These are phyloP conservation scores for Yarrowia alimentaria DNA, from an alignment of 805 yeast genomes.

Conservation along the genomic window DNA sequence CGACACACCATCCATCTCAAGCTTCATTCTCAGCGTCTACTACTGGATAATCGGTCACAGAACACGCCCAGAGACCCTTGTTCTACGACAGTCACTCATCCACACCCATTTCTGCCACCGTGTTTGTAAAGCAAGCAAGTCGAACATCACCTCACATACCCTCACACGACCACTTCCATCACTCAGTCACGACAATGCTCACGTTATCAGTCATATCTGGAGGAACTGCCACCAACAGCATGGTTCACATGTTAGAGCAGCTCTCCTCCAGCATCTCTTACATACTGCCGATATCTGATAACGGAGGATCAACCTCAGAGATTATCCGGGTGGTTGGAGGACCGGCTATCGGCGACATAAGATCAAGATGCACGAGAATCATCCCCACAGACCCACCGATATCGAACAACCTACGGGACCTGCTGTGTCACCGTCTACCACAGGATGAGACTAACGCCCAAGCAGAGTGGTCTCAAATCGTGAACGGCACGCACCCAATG, in stretches of 20 bases:
- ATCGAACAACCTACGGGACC: slow-evolving; percentile 38
- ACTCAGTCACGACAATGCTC: slow-evolving; percentile 31
- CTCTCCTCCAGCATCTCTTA: slow-evolving; percentile 52
- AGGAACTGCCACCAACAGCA: slow-evolving; percentile 69
- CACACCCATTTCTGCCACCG: too few relatives aligned
- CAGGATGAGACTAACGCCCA: slow-evolving; percentile 53
- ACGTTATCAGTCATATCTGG: slow-evolving; percentile 39
- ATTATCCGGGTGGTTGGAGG: slow-evolving; percentile 84
- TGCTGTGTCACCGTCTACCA: slow-evolving; percentile 54
- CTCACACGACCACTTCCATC: slow-evolving; percentile 6
- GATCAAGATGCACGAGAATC: slow-evolving; percentile 75
- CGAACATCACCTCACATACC: too few relatives aligned
- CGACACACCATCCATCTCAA: too few relatives aligned
- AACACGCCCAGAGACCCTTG: too few relatives aligned
- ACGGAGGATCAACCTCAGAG: slow-evolving; percentile 94
- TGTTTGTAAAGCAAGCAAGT: too few relatives aligned
- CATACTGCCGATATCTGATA: slow-evolving; percentile 81
- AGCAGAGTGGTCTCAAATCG: slow-evolving; percentile 70
- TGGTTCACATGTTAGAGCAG: slow-evolving; percentile 56
- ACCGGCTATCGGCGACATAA: slow-evolving; percentile 89
- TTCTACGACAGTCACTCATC: too few relatives aligned
- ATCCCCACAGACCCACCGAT: slow-evolving; percentile 47
- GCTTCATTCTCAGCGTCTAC: too few relatives aligned
- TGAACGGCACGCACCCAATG: slow-evolving; percentile 70
- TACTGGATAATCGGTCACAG: too few relatives aligned